Conservation (phyloP, 495 filamentous ascomycete genomes). For the Penicillium samsonianum region DNA sequence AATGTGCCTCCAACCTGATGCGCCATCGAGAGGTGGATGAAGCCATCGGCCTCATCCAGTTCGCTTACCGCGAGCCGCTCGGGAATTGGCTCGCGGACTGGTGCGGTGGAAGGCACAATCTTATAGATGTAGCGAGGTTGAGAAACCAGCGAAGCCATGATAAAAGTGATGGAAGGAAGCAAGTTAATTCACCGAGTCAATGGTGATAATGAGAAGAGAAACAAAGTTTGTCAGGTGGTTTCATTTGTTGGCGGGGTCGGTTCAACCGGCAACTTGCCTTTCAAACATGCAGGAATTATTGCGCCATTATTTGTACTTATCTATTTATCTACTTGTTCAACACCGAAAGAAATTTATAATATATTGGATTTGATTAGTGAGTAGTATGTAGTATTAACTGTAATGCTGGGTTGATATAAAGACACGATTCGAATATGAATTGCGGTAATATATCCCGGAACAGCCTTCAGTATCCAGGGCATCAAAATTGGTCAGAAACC, state of each 20-base stretch:
- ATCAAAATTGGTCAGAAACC: neutral
- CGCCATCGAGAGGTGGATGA: conserved; percentile 46
- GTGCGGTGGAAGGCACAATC: conserved; percentile 43
- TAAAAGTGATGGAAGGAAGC: neutral
- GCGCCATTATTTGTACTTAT: conserved; percentile 1
- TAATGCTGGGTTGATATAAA: too few species aligned
- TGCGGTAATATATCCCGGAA: too few species aligned
- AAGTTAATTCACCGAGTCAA: neutral
- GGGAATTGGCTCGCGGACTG: conserved; percentile 45
- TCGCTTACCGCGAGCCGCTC: conserved; percentile 46
- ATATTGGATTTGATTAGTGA: too few species aligned
- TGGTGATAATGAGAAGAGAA: neutral
- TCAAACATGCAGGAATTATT: neutral
- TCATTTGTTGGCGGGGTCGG: conserved; percentile 17
- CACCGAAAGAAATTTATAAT: too few species aligned
- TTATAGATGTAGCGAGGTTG: conserved; percentile 47
- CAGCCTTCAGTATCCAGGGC: neutral
- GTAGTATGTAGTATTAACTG: too few species aligned
- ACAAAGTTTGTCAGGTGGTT: conserved; percentile 9
- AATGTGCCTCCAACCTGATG: conserved; percentile 46
- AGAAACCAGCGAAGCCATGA: conserved; percentile 28
- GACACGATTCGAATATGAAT: too few species aligned
- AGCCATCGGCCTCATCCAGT: conserved; percentile 41
- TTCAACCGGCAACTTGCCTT: conserved; percentile 9
- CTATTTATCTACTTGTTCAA: neutral